A percentile compares a stretch with the other conserved stretches of the same genome.
These are phyloP conservation scores for Parmelia sp. DNA, from an alignment of 495 filamentous ascomycete genomes.

Conservation along the genomic window DNA sequence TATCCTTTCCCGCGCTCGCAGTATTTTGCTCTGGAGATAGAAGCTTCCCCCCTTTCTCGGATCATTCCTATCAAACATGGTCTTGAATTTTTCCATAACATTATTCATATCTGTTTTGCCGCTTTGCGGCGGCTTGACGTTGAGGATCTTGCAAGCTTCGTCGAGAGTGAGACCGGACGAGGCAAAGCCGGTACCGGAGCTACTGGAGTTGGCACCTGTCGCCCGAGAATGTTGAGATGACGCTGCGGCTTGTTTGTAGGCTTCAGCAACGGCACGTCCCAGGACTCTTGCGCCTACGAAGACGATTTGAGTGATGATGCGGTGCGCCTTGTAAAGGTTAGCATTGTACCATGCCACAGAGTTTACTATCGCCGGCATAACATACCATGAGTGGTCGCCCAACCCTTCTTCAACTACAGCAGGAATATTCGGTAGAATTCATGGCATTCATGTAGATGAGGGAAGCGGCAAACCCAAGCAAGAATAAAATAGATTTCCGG, in stretches of 20 bases:
- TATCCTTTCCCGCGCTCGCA: conserved; percentile 84
- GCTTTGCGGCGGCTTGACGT: conserved; percentile 79
- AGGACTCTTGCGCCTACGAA: conserved; percentile 83
- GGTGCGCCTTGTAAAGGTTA: conserved; percentile 64
- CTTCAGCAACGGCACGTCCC: conserved; percentile 85
- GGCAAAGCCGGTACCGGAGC: conserved; percentile 43
- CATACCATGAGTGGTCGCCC: conserved; percentile 3
- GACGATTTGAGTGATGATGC: conserved; percentile 89
- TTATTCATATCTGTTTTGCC: conserved; percentile 70
- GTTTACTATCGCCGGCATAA: too few species aligned
- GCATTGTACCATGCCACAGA: background rate
- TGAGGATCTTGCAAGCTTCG: conserved; percentile 95
- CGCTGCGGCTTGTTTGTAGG: conserved; percentile 85
- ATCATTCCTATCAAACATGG: conserved; percentile 87
- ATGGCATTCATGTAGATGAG: background rate
- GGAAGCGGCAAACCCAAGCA: background rate
- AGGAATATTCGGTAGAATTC: background rate
- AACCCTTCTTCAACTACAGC: background rate
- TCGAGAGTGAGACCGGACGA: conserved; percentile 78
- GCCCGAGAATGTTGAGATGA: conserved; percentile 71
- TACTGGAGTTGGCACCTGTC: conserved; percentile 43
- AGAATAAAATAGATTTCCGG: background rate
- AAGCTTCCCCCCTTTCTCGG: conserved; percentile 94
- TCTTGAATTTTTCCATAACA: conserved; percentile 84
- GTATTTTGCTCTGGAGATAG: conserved; percentile 94